Evolutionary conservation across 768 basidiomycete genomes (phyloP), one percentile per base, ranked within the genome.

Genomic region (Hemileccinum rubropunctum): DNA sequence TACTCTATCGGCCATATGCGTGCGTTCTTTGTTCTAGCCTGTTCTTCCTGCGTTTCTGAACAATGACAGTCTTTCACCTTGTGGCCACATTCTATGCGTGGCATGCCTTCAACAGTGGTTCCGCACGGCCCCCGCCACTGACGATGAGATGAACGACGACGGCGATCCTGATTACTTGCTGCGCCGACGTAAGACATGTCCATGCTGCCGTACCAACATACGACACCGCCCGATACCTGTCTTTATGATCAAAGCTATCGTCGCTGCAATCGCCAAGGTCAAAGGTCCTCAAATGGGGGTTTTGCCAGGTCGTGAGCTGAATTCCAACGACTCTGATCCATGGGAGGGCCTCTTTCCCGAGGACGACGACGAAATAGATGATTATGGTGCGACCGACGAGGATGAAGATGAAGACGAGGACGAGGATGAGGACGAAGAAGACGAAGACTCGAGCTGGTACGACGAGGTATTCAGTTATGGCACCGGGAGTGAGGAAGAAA

Each of bases 41-140:
- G 7, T 8, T 18, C 28, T 42, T 39, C 7, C 14, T 40, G 13
- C 12, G 42, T 57, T 51, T 20, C 56, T 56, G 42, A 57, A 46
- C 20, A 17, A 14, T 17, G 35, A 14, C 45, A 88, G 87, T 2
- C 73, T 89, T 38, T 77, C 84, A 1, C 88, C 88, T 0, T 90
- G 88, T 58, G 88, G 88, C 1, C 88, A 90, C 56, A 76, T 86
- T n/a, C 71, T 86, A n/a, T 90, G 88, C 49, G 74, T 85, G 23
- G 57, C 60, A 3, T 90, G 88, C 57, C 77, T 90, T 9, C 83
- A 86, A 64, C 81, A 83, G 57, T 90, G 88, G 88, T 90, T 90
- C 69, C 78, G 80, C 51, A 77, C 80, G 45, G 84, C 86, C 3
- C 86, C 86, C 3, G 67, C 72, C 0, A 52, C 61, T 15, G 75